Percentiles rank a stretch among this genome's conserved stretches.
Evolutionary conservation across 345 rosid genomes (phyloP).

Genomic region (Punica granatum): DNA sequence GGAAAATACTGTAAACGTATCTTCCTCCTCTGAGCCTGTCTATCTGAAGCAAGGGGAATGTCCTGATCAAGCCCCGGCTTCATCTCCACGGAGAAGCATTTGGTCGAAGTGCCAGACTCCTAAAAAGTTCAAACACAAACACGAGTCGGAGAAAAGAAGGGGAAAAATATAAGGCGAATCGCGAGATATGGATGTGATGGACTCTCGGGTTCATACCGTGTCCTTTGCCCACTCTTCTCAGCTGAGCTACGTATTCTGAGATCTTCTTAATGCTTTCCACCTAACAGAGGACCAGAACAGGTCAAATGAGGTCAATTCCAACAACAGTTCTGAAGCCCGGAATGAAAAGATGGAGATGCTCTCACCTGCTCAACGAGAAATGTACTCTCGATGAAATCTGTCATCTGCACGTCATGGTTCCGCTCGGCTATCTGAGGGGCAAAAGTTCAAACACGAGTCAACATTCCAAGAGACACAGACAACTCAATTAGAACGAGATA

Average conservation of each 20-base stretch:
- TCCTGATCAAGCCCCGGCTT: slow-evolving; percentile 14
- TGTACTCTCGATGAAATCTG: slow-evolving; percentile 37
- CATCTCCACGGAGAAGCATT: slow-evolving; percentile 36
- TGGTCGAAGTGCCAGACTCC: slow-evolving; percentile 76
- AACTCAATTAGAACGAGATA: neutral
- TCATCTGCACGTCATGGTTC: slow-evolving; percentile 39
- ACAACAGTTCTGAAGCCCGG: neutral
- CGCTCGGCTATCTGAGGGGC: slow-evolving; percentile 39
- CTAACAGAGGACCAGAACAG: slow-evolving; percentile 8
- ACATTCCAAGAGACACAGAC: neutral
- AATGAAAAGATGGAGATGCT: neutral
- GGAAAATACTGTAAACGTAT: neutral
- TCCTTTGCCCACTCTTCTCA: slow-evolving; percentile 44
- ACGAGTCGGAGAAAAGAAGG: neutral
- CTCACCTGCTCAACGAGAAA: slow-evolving; percentile 47
- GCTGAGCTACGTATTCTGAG: slow-evolving; percentile 36
- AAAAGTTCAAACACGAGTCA: neutral
- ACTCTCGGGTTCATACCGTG: slow-evolving; percentile 26
- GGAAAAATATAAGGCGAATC: neutral
- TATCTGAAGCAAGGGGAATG: neutral
- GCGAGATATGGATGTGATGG: neutral
- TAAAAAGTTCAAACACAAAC: slow-evolving; percentile 14
- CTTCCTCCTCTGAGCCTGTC: neutral
- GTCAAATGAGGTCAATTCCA: neutral
- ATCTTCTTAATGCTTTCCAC: slow-evolving; percentile 42